A percentile compares a stretch with the other conserved stretches of the same genome.
Evolutionary conservation across 805 yeast genomes (phyloP).

Genomic region (Gaillardinia entomophila): DNA sequence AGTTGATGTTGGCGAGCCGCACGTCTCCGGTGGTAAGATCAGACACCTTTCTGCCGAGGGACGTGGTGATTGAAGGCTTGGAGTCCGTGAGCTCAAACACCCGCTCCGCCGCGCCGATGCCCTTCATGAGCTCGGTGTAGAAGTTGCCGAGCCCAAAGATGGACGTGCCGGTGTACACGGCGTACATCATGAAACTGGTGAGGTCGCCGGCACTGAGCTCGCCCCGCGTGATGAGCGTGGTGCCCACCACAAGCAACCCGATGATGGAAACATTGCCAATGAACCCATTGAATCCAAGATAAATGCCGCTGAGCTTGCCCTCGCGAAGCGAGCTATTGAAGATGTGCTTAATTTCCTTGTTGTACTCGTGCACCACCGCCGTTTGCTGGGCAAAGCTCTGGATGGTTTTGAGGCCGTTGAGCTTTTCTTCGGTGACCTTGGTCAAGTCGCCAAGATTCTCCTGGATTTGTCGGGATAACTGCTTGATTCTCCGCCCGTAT

Average conservation of each 20-base stretch:
- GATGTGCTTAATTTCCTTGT: slow-evolving; percentile 60
- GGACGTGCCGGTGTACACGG: slow-evolving; percentile 89
- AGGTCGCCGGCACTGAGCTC: slow-evolving; percentile 80
- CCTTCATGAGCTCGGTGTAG: slow-evolving; percentile 93
- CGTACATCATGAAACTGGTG: slow-evolving; percentile 91
- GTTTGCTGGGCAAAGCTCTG: slow-evolving; percentile 87
- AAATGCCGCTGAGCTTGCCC: slow-evolving; percentile 71
- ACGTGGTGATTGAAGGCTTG: slow-evolving; percentile 64
- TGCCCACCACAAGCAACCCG: slow-evolving; percentile 75
- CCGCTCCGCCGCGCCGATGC: slow-evolving; percentile 92
- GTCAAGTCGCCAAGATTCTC: slow-evolving; percentile 81
- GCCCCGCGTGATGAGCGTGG: slow-evolving; percentile 73
- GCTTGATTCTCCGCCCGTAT: slow-evolving; percentile 76
- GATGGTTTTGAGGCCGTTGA: slow-evolving; percentile 78
- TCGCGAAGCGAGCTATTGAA: slow-evolving; percentile 70
- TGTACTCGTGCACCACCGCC: slow-evolving; percentile 69
- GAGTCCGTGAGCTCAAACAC: slow-evolving; percentile 82
- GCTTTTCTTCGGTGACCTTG: slow-evolving; percentile 86
- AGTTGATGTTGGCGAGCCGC: slow-evolving; percentile 55
- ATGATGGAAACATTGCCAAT: slow-evolving; percentile 77
- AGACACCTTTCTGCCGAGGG: slow-evolving; percentile 46
- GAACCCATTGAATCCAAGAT: slow-evolving; percentile 74
- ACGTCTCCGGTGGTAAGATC: slow-evolving; percentile 49
- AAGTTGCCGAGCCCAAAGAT: slow-evolving; percentile 87
- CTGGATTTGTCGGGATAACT: slow-evolving; percentile 70